Evolutionary conservation across 2,329 filamentous ascomycete genomes (phyloP).

Genomic region (Paecilomyces niveus): DNA sequence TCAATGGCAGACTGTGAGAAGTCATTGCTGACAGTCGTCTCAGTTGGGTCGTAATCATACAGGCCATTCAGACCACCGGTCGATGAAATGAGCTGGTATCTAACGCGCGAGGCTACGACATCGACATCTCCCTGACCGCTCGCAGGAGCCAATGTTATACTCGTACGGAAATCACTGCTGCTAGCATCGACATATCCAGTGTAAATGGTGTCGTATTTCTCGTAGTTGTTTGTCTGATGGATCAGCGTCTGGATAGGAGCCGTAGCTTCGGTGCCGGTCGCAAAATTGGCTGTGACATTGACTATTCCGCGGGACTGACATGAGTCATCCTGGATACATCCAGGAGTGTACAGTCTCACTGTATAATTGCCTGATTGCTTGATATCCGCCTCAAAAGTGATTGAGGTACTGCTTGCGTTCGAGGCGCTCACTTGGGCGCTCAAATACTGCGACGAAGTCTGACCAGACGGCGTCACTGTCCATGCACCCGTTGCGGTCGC

Average conservation of each 20-base stretch:
- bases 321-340: conserved; percentile 71
- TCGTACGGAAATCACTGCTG: conserved; percentile 66
- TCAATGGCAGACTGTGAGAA: conserved; percentile 70
- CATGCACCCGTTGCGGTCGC: conserved; percentile 69
- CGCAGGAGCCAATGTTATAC: conserved; percentile 68
- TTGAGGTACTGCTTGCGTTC: conserved; percentile 53
- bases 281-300: conserved; percentile 69
- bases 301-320: conserved; percentile 73
- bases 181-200: conserved; percentile 75
- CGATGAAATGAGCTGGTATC: conserved; percentile 57
- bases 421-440: conserved; percentile 58
- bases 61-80: conserved; percentile 80
- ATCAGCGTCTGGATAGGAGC: conserved; percentile 55
- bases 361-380: conserved; percentile 86
- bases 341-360: conserved; percentile 85
- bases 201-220: conserved; percentile 94
- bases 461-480: conserved; percentile 58
- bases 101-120: conserved; percentile 82
- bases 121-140: conserved; percentile 57
- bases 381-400: conserved; percentile 69
- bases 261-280: conserved; percentile 36
- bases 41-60: conserved; percentile 74
- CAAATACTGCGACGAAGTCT: conserved; percentile 71
- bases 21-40: conserved; percentile 52
- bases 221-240: conserved; percentile 88